These are phyloP conservation scores for Diutina scorzettiae DNA, from an alignment of 1,139 yeast genomes.

Conservation along the genomic window DNA sequence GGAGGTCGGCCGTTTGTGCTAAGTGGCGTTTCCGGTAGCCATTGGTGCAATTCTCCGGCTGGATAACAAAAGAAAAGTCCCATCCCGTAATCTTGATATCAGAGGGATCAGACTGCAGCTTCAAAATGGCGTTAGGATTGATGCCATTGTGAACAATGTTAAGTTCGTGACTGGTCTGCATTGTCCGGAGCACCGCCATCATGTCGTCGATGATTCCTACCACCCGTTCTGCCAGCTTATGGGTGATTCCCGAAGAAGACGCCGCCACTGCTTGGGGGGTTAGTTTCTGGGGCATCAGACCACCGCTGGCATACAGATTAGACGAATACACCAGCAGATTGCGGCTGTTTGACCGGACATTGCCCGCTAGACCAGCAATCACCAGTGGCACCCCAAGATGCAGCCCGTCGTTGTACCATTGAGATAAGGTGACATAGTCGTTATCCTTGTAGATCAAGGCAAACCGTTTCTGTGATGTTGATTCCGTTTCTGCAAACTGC, in stretches of 20 bases:
- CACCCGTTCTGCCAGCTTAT: constrained; percentile 15
- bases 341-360: background rate
- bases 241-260: constrained; percentile 8
- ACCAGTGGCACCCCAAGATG: constrained; percentile 6
- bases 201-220: constrained; percentile 23
- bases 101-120: constrained; percentile 14
- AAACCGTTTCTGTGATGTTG: constrained; percentile 12
- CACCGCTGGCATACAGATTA: constrained; percentile 6
- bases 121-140: constrained; percentile 26
- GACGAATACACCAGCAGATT: constrained; percentile 8
- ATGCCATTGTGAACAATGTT: constrained; percentile 42
- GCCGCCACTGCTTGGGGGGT: constrained; percentile 8
- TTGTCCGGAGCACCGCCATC: constrained; percentile 21
- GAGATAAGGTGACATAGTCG: constrained; percentile 15
- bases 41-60: constrained; percentile 29
- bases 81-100: constrained; percentile 28
- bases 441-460: constrained; percentile 19
- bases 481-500: background rate
- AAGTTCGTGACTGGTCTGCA: constrained; percentile 27
- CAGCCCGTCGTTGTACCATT: constrained; percentile 9
- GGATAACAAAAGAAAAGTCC: constrained; percentile 37
- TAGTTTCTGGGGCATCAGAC: too few relatives aligned
- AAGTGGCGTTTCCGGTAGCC: constrained; percentile 21
- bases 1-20: constrained; percentile 21
- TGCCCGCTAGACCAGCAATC: constrained; percentile 6